These are phyloP conservation scores for Penstemon eatonii DNA, from an alignment of 257 asterid genomes.

Conservation along the genomic window DNA sequence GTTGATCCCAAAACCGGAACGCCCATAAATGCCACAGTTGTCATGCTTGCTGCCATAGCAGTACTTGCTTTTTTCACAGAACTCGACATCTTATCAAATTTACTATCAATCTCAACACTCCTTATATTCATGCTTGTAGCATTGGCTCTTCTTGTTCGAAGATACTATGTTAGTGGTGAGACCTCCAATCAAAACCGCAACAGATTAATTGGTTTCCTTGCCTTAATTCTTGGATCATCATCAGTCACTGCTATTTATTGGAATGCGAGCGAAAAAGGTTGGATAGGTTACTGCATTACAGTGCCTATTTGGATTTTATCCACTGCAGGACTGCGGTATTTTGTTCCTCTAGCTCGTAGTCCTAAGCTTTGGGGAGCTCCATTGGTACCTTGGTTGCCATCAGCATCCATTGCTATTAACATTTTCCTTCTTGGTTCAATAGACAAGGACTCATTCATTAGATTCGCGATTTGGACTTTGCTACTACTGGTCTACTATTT, in stretches of 20 bases:
- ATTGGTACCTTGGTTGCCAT: constrained; percentile 68
- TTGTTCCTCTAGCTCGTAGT: constrained; percentile 45
- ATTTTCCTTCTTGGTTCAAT: constrained; percentile 33
- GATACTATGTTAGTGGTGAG: constrained; percentile 50
- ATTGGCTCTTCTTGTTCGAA: constrained; percentile 49
- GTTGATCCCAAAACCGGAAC: constrained; percentile 52
- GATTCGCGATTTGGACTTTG: constrained; percentile 45
- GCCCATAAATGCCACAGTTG: constrained; percentile 48
- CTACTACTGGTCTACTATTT: constrained; percentile 41
- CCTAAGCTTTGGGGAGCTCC: constrained; percentile 67
- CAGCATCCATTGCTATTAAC: constrained; percentile 49
- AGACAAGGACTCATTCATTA: constrained; percentile 33
- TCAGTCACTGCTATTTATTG: constrained; percentile 42
- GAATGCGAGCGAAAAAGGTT: constrained; percentile 41
- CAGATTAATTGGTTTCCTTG: constrained; percentile 33
- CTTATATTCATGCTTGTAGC: constrained; percentile 61
- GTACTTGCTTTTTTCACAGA: constrained; percentile 48
- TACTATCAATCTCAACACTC: constrained; percentile 53
- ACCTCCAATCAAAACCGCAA: constrained; percentile 35
- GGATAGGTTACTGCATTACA: constrained; percentile 53
- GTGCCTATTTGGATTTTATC: constrained; percentile 47
- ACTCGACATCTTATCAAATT: constrained; percentile 34
- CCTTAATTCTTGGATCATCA: constrained; percentile 44
- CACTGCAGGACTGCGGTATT: constrained; percentile 35
- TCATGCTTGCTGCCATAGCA: constrained; percentile 49